Evolutionary conservation across 2,329 filamentous ascomycete species (phyloP).

Genomic region (Trichoderma gracile): DNA sequence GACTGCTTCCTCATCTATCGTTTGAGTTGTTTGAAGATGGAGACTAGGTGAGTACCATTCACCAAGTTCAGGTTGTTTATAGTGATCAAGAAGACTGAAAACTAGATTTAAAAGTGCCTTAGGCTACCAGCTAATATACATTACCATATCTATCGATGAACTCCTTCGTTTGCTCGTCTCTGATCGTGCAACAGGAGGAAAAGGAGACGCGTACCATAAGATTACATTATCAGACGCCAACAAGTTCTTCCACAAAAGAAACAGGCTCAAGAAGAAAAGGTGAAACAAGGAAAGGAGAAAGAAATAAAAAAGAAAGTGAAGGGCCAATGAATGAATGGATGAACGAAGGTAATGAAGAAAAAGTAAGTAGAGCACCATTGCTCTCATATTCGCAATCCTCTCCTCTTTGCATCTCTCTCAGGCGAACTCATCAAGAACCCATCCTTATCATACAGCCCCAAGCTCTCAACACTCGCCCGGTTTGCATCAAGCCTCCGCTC

Average conservation of each 20-base stretch:
- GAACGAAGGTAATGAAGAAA: background rate
- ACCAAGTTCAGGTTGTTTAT: background rate
- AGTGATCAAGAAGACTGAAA: slow-evolving; percentile 4
- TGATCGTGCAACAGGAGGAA: slow-evolving; percentile 3
- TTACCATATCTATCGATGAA: background rate
- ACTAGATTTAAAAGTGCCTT: slow-evolving; percentile 14
- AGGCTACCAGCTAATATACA: slow-evolving; percentile 12
- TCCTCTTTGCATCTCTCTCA: slow-evolving; percentile 34
- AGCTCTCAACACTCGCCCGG: slow-evolving; percentile 41
- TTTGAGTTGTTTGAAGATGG: background rate
- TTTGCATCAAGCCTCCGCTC: slow-evolving; percentile 30
- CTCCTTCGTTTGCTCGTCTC: background rate
- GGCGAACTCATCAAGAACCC: slow-evolving; percentile 49
- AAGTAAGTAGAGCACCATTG: background rate
- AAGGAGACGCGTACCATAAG: background rate
- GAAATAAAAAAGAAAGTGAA: too few relatives aligned
- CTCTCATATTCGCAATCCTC: slow-evolving; percentile 22
- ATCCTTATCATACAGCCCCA: slow-evolving; percentile 48
- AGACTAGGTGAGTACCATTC: slow-evolving; percentile 1
- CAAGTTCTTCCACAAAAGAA: background rate
- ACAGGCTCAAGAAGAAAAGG: too few relatives aligned
- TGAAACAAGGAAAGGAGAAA: background rate
- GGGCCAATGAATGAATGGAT: background rate
- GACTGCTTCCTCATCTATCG: too few relatives aligned
- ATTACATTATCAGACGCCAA: slow-evolving; percentile 1